These are phyloP conservation scores for Clohesyomyces aquaticus DNA, from an alignment of 495 filamentous ascomycete genomes.

Conservation along the genomic window DNA sequence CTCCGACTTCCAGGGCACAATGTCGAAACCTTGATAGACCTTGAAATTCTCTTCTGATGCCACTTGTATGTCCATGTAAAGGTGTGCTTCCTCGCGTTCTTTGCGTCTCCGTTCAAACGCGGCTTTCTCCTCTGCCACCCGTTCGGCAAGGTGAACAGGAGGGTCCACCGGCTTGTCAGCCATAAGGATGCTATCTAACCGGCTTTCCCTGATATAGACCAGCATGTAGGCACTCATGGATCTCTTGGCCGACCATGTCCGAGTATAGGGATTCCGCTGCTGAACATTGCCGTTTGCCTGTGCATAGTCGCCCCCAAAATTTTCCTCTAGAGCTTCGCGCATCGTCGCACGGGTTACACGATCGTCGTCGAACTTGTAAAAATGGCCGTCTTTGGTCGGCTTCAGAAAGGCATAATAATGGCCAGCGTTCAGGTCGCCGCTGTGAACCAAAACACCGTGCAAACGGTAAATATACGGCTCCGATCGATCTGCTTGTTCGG, in stretches of 20 bases:
- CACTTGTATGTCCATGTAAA: constrained; percentile 82
- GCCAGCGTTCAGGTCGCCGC: constrained; percentile 94
- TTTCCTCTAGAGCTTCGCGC: constrained; percentile 92
- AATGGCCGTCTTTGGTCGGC: constrained; percentile 86
- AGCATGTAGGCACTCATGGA: constrained; percentile 95
- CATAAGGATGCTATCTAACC: constrained; percentile 76
- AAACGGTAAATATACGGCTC: constrained; percentile 90
- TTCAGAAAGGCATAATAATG: constrained; percentile 99
- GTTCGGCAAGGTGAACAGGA: constrained; percentile 68
- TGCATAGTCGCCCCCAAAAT: constrained; percentile 87
- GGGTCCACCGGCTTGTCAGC: constrained; percentile 74
- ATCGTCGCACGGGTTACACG: constrained; percentile 90
- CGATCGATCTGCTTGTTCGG: constrained; percentile 80
- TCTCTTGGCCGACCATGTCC: constrained; percentile 67
- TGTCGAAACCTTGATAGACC: constrained; percentile 80
- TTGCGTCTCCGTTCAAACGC: constrained; percentile 71
- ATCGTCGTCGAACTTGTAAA: constrained; percentile 98
- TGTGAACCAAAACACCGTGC: constrained; percentile 95
- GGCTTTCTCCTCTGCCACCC: constrained; percentile 72
- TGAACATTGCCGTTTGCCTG: constrained; percentile 60
- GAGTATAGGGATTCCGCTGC: constrained; percentile 68
- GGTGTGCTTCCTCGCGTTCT: constrained; percentile 89
- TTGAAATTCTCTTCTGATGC: constrained; percentile 79
- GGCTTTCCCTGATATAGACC: constrained; percentile 90
- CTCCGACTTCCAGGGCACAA: constrained; percentile 69